Evolutionary conservation across 2,329 filamentous ascomycete species (phyloP).

Genomic region (Hypomyces rosellus): DNA sequence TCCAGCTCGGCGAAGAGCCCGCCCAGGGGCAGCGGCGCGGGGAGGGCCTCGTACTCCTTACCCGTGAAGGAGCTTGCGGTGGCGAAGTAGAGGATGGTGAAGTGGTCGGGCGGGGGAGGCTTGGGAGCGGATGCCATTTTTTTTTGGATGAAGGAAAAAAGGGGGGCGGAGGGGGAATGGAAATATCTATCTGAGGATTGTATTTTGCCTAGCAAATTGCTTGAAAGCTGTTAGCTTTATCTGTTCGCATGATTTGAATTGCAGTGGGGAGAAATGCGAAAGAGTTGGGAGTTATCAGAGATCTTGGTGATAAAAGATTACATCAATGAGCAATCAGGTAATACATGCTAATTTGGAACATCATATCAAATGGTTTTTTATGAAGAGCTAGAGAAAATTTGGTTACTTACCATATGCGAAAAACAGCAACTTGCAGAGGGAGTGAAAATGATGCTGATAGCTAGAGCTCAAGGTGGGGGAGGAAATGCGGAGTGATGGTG

Average conservation of each 20-base stretch:
- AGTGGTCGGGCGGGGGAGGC: slow-evolving; percentile 53
- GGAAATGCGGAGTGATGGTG: background rate
- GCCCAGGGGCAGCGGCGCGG: slow-evolving; percentile 57
- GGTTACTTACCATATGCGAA: background rate
- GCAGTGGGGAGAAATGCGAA: background rate
- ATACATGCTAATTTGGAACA: slow-evolving; percentile 52
- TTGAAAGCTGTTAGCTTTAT: background rate
- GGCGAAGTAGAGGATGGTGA: slow-evolving; percentile 79
- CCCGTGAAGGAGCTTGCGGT: slow-evolving; percentile 63
- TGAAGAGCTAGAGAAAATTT: background rate
- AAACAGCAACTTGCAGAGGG: background rate
- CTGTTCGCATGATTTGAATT: background rate
- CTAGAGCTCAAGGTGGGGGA: background rate
- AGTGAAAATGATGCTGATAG: background rate
- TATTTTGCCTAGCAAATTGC: background rate
- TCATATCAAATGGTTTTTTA: slow-evolving; percentile 35
- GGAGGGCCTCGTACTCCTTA: slow-evolving; percentile 59
- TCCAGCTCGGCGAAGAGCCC: slow-evolving; percentile 65
- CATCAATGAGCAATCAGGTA: slow-evolving; percentile 53
- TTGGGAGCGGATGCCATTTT: slow-evolving; percentile 35
- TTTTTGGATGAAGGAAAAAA: slow-evolving; percentile 13
- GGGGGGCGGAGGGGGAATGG: background rate
- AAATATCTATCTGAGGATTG: background rate
- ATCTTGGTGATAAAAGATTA: slow-evolving; percentile 63
- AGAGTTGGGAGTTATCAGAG: slow-evolving; percentile 45